Conservation (phyloP, 1,139 yeast genomes). For the Hemisphaericaspora xylofermentans region DNA sequence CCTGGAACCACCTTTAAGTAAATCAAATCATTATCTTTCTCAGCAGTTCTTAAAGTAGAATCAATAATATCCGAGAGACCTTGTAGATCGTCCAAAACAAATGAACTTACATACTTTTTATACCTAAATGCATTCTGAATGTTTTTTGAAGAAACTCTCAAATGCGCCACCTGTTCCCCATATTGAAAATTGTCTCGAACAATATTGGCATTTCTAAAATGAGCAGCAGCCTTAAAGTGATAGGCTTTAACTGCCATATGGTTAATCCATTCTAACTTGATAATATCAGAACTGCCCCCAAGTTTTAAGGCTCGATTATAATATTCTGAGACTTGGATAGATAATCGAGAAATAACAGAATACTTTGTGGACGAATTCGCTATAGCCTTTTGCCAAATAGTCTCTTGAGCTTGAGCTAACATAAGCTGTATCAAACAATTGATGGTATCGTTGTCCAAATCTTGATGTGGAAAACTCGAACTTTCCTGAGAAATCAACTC, state of each 20-base stretch:
- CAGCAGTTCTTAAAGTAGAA: constrained; percentile 53
- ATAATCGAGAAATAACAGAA: constrained; percentile 59
- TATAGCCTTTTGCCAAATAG: constrained; percentile 76
- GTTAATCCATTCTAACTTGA: constrained; percentile 63
- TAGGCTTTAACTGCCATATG: constrained; percentile 55
- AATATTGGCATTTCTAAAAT: constrained; percentile 56
- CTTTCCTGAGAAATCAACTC: constrained; percentile 14
- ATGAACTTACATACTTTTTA: constrained; percentile 41
- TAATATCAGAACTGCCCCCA: constrained; percentile 50
- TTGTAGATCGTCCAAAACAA: constrained; percentile 47
- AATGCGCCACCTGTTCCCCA: constrained; percentile 69
- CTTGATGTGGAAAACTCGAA: constrained; percentile 17
- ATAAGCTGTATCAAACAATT: constrained; percentile 40
- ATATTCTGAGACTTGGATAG: constrained; percentile 59
- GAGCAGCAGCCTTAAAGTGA: constrained; percentile 73
- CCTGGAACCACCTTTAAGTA: constrained; percentile 67
- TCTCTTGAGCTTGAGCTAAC: constrained; percentile 87
- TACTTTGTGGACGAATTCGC: constrained; percentile 46
- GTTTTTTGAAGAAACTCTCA: constrained; percentile 37
- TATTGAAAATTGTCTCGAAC: constrained; percentile 51
- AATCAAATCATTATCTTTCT: constrained; percentile 78
- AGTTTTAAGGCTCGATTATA: constrained; percentile 49
- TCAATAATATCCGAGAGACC: constrained; percentile 48
- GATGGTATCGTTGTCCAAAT: constrained; percentile 29
- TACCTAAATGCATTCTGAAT: constrained; percentile 39